Base-by-base conservation (phyloP, 768 basidiomycete species). In the Plicaturopsis crispa region DNA sequence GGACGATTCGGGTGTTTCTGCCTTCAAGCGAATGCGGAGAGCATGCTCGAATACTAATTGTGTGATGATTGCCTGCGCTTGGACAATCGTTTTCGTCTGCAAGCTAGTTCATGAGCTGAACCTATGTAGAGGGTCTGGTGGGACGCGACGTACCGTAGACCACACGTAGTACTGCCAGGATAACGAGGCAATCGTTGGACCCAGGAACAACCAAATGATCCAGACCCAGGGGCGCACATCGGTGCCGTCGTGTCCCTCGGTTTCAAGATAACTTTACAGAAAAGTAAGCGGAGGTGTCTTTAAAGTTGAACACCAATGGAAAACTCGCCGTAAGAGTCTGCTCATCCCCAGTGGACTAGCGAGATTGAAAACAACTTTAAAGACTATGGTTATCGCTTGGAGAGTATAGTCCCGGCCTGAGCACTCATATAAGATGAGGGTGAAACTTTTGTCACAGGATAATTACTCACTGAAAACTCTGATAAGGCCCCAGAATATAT, bases 21-120 rank as follows among this genome's bases (percentile, higher is more conserved):
- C 61, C 35, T 67, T 72, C 58, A 80, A 63, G 22, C 82, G 69
- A 31, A 85, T 74, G 21, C 78, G 69, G 5, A 89, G 66, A 1
- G 75, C 57, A 44, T 77, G 74, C 36, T 73, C 66, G 51, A 75
- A 75, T 16, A 77, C 52, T 12, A 75, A 62, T 48, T 73, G 66
- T 5, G 72, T 74, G 35, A 77, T 47, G 41, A 76, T 61, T 6
- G 60, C 61, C 48, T 74, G 70, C 18, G 49, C 44, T 4, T 62
- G 63, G 12, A 67, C 60, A 18, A 66, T 45, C 14, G 55, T 45
- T 2, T 67, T 46, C 1, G 63, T 69, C 61, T 49, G 42, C 31
- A 54, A 51, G 4, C 66, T 48, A 0, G 65, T 69, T 53, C 55
- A 14, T 16, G 10, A 32, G 14, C 17, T 6, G 4, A 20, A 5